Conservation (phyloP, 108 stramenopile species). For the Cylindrotheca fusiformis region DNA sequence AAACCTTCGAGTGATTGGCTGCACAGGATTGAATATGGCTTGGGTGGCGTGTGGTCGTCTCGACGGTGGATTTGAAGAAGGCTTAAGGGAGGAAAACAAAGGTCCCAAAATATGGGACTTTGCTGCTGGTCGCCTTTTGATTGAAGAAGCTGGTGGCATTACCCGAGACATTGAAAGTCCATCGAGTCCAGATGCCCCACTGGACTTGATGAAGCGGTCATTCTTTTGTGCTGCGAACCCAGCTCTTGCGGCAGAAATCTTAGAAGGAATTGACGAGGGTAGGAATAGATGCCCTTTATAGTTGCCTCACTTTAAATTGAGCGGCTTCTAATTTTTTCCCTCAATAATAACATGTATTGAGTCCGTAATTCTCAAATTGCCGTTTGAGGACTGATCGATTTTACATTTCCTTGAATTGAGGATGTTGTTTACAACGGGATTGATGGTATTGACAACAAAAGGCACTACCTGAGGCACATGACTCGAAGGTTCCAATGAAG, state of each 20-base stretch:
- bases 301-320: no score
- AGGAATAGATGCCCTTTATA: no score
- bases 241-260: conserved; percentile 6
- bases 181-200: not conserved
- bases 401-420: no score
- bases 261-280: conserved; percentile 7
- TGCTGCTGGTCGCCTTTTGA: conserved; percentile 50
- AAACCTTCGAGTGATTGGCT: conserved; percentile 17
- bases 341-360: no score
- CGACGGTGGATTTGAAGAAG: conserved; percentile 25
- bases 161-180: conserved; percentile 15
- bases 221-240: conserved; percentile 15
- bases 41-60: conserved; percentile 26
- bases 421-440: no score
- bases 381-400: no score
- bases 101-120: conserved; percentile 70
- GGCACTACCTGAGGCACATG: no score
- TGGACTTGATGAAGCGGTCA: conserved; percentile 23
- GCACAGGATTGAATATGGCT: conserved; percentile 24
- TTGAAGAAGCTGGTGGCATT: conserved; percentile 49
- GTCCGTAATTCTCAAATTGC: no score
- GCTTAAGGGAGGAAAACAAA: conserved; percentile 11
- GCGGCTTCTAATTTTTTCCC: no score
- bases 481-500: no score
- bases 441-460: no score